Evolutionary conservation across 1,284 basidiomycete genomes (phyloP).

Genomic region (Afroboletus lepidellus): DNA sequence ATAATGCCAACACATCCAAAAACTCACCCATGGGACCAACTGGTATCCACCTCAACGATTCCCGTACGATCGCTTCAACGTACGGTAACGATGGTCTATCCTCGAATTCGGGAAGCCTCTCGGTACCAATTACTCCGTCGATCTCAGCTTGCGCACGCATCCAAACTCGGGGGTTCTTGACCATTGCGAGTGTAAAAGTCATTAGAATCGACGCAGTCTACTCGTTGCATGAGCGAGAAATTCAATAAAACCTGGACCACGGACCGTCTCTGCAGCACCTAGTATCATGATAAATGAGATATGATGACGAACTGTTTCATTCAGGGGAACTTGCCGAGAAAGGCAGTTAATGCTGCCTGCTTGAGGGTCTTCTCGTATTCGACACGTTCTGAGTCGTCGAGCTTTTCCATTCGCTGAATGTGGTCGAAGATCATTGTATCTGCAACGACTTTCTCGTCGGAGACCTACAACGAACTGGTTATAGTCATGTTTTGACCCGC

Average conservation of each 20-base stretch:
- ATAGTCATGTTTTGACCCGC: not conserved
- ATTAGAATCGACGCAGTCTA: constrained; percentile 1
- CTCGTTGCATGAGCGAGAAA: not conserved
- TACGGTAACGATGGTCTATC: not conserved
- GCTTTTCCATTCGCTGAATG: constrained; percentile 9
- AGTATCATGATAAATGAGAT: not conserved
- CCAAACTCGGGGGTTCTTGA: constrained; percentile 32
- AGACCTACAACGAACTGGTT: not conserved
- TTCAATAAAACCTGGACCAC: not conserved
- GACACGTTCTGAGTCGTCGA: not conserved
- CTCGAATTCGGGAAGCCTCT: constrained; percentile 34
- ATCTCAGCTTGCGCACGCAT: constrained; percentile 9
- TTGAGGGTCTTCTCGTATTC: constrained; percentile 13
- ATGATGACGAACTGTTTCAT: too few relatives aligned
- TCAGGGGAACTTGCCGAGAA: constrained; percentile 9
- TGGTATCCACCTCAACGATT: constrained; percentile 29
- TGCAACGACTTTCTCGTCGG: not conserved
- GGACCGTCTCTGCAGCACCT: constrained; percentile 16
- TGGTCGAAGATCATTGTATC: not conserved
- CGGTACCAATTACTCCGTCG: constrained; percentile 35
- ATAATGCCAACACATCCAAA: too few relatives aligned
- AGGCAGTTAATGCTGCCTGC: not conserved
- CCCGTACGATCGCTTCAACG: constrained; percentile 36
- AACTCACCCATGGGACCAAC: constrained; percentile 6
- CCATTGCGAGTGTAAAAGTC: constrained; percentile 36